Conservation (phyloP, 352 stramenopile genomes). For the Globisporangium nagaii region DNA sequence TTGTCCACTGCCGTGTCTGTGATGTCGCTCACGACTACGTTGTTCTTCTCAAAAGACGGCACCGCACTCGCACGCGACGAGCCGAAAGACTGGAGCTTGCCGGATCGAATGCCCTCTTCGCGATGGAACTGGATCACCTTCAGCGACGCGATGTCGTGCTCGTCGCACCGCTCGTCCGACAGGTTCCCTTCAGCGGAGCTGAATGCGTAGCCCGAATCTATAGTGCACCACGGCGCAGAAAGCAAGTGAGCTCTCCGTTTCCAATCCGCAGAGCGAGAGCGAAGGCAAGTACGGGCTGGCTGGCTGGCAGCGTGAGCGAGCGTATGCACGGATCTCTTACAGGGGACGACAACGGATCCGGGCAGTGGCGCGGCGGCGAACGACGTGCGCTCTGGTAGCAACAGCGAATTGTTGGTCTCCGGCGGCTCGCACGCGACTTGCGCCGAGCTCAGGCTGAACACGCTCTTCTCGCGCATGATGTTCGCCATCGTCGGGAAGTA, state of each 20-base stretch:
- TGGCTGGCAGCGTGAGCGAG: conserved; percentile 1
- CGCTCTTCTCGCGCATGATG: conserved; percentile 59
- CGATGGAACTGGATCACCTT: conserved; percentile 37
- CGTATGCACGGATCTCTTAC: conserved; percentile 15
- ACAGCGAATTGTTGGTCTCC: conserved; percentile 3
- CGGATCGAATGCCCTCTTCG: conserved; percentile 16
- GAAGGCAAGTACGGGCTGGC: conserved; percentile 8
- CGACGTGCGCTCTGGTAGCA: conserved; percentile 2
- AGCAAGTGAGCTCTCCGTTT: conserved; percentile 5
- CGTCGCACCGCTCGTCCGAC: not conserved
- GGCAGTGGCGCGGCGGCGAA: conserved; percentile 7
- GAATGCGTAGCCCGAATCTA: conserved; percentile 52
- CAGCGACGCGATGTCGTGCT: conserved; percentile 37
- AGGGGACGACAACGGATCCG: conserved; percentile 19
- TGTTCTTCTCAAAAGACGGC: conserved; percentile 5
- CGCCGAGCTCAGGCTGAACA: conserved; percentile 31
- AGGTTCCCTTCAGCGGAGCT: conserved; percentile 27
- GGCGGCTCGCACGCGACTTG: conserved; percentile 34
- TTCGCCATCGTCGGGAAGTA: conserved; percentile 70
- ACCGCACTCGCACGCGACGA: not conserved
- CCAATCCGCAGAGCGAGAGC: not conserved
- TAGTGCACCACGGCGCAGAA: conserved; percentile 7
- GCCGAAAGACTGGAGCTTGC: conserved; percentile 4
- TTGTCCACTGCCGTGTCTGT: not conserved
- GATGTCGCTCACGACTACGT: conserved; percentile 14